These are phyloP conservation scores for Plicaturopsis crispa DNA, from an alignment of 768 basidiomycete genomes.

Conservation along the genomic window DNA sequence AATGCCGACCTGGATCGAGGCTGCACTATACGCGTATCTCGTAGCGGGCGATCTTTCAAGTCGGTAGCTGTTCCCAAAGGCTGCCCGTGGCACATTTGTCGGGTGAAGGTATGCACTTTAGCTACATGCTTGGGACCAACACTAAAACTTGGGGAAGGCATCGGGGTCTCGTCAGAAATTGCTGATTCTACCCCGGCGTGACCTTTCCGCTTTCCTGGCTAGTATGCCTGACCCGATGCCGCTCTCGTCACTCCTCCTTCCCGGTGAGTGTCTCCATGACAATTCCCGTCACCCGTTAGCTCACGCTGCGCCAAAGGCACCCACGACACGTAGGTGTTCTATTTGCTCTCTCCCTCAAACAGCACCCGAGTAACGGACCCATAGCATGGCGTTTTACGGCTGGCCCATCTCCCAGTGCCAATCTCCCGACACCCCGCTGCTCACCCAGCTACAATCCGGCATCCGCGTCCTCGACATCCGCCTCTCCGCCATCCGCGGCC, in stretches of 20 bases:
- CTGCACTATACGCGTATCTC: constrained; percentile 9
- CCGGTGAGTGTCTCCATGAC: constrained; percentile 42
- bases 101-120: constrained; percentile 46
- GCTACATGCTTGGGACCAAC: too few species aligned
- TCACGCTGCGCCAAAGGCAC: constrained; percentile 33
- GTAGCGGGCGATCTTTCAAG: constrained; percentile 42
- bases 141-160: too few species aligned
- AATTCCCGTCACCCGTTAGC: constrained; percentile 8
- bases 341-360: background rate
- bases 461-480: constrained; percentile 81
- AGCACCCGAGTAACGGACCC: background rate
- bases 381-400: constrained; percentile 76
- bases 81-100: constrained; percentile 54
- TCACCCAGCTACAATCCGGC: constrained; percentile 64
- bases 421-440: constrained; percentile 49
- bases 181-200: constrained; percentile 52
- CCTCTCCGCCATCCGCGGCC: constrained; percentile 54
- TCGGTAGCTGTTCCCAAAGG: constrained; percentile 29
- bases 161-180: constrained; percentile 28
- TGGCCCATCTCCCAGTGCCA: constrained; percentile 90
- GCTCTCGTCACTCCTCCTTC: constrained; percentile 70
- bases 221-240: constrained; percentile 59
- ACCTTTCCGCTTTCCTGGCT: constrained; percentile 48
- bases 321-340: constrained; percentile 56
- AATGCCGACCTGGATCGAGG: constrained; percentile 14